Evolutionary conservation across 2,329 filamentous ascomycete species (phyloP), one percentile per base, ranked within the genome.

Genomic region (Chaetomiaceae sp.): DNA sequence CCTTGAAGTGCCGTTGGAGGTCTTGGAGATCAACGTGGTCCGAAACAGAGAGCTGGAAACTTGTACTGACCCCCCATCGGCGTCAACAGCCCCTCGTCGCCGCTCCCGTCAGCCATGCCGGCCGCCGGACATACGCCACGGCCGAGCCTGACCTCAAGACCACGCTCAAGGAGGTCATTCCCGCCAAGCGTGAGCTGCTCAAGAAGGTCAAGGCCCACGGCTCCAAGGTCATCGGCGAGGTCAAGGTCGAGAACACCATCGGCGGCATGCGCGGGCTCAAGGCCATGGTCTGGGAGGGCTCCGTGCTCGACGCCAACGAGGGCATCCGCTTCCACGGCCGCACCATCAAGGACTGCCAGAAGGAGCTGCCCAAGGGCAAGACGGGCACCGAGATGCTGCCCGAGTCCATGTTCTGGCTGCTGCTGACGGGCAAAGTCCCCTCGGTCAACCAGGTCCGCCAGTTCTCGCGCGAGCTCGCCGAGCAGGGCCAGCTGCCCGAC

Each of bases 401-500:
- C 42, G 93, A 99, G 73, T 85, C 92, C 70, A 99, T 99, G 93
- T 99, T 99, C 79, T 99, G 93, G 93, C 83, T 97, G 37, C 83
- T 99, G 44, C 78, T 99, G 61, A 99, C 93, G 9, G 93, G 93
- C 53, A 80, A 95, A 70, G 87, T 97, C 19, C 93, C 93, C 20
- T 88, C 87, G 1, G 86, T 84, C 19, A 74, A 75, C 56, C 93
- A 99, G 71, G 82, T 93, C 56, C 87, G 92, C 63, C 76, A 73
- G 39, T 83, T 99, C 62, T 95, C 89, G 41, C 82, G 85, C 52
- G 86, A 97, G 69, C 78, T 97, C 20, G 93, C 93, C 45, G 86
- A 91, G 68, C 85, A 96, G 73, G 86, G 87, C 19, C 75, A 81
- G 62, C 81, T 99, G 45, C 93, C 93, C 20, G 74, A 79, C 38